Base-by-base conservation (phyloP, 139 green algal genomes). In the Chlorella sp. region DNA sequence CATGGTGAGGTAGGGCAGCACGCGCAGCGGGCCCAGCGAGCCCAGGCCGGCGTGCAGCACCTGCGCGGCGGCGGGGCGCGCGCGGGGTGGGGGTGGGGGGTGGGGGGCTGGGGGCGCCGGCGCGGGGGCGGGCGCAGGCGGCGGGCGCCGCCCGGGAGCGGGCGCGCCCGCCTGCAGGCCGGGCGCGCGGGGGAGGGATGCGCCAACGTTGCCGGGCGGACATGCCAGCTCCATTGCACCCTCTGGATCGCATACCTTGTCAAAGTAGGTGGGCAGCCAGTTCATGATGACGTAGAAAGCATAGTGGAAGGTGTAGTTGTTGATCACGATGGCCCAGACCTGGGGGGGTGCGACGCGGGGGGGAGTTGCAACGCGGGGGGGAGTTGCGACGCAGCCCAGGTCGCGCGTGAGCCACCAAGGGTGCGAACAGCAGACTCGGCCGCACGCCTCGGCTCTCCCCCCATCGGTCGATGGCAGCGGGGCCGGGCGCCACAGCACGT, bases 261-360 rank as follows among this genome's bases (percentile, higher is more conserved):
- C 92, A 84, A 98, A 99, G 77, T 97, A 99, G 7, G 96, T 99
- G 11, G 96, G 96, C 79, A 98, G 78, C 96, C 96, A 99, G 80
- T 98, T 98, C 96, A 99, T 98, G 77, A 98, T 82, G 0, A 98
- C 90, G 69, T 98, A 99, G 45, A 99, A 94, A 45, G 93, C 90
- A 67, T 99, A 99, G 84, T 99, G 96, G 80, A 99, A 99, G 45
- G 91, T 93, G 83, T 98, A 99, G 89, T 99, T 99, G 90, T 97
- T 98, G 61, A 95, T 74, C 11, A 98, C 77, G 63, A 99, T 99
- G 46, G 93, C 90, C 95, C 93, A 97, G 50, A 99, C 89, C n/a
- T n/a, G n/a, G n/a, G n/a, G n/a, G n/a, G n/a, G n/a, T n/a, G n/a
- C n/a, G n/a, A n/a, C n/a, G n/a, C n/a, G n/a, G n/a, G n/a, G n/a